Base-by-base conservation (phyloP, 257 asterid species). In the Cruciata laevipes region DNA sequence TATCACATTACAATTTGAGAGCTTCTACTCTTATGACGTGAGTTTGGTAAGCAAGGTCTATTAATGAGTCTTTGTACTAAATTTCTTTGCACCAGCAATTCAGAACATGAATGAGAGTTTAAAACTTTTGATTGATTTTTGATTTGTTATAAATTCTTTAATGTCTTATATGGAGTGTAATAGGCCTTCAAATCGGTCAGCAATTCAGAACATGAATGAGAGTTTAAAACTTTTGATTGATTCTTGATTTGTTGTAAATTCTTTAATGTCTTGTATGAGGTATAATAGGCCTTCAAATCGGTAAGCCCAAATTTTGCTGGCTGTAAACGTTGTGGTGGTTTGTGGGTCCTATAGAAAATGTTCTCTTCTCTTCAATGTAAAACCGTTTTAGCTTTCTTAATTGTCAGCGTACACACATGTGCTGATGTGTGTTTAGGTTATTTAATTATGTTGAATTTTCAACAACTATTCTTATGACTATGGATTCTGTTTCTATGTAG, bases 141-240 rank as follows among this genome's bases (percentile, higher is more conserved):
- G 51, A 27, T 51, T 32, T 10, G 21, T 21, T 20, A 25, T 31
- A 51, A 49, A 31, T 51, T 4, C 40, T 52, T 18, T 21, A 66
- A 4, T 13, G 55, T 18, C 33, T 49, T 18, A 14, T 30, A 3
- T 5, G 2, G 5, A 57, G 30, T 38, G 27, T 2, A 37, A 8
- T 31, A 25, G 63, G n/a, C 63, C n/a, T 58, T 59, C n/a, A 59
- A 59, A 16, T 59, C 17, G 44, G n/a, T n/a, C n/a, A n/a, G n/a
- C n/a, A 16, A 13, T 51, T 24, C 47, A 57, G 66, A 20, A 30
- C 64, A 12, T 38, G 20, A 38, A 69, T 58, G 20, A n/a, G 5
- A 31, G 58, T 23, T 24, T 24, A 24, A 27, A 23, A 67, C 21
- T 32, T 30, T 31, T 66, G n/a, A 21, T 23, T 33, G 63, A 55